Base-by-base conservation (phyloP, 2,329 filamentous ascomycete species). In the Alternaria novae-zelandiae region DNA sequence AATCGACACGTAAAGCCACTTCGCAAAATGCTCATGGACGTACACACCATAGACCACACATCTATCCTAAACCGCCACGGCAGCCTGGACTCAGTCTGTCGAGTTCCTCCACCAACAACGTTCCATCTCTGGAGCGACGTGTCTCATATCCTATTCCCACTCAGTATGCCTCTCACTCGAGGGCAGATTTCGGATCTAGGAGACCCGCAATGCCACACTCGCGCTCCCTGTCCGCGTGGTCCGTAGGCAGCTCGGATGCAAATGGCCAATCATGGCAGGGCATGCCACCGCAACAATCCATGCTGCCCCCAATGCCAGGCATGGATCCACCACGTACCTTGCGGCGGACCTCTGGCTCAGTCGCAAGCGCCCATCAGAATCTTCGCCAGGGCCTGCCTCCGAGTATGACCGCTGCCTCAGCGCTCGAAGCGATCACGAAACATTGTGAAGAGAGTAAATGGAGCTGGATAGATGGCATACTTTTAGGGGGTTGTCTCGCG, bases 401-500 rank as follows among this genome's bases (percentile, higher is more conserved):
- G 15, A 79, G 75, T 60, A 74, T 78, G 72, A 78, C 70, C 4
- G 77, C 79, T 25, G 74, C 76, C 12, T 76, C 77, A n/a, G 79
- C 79, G 3, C 59, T 81, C 17, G 78, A 79, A 44, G 71, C 75
- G 6, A 78, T 81, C 36, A 77, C 73, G 4, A 76, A 76, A 41
- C 74, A 77, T 51, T 79, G 78, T 53, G 73, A 77, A 44, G 81
- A 84, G 57, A 80, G 82, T 47, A 76, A 77, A 41, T 80, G 78
- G 78, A 76, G 71, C 56, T 99, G 96, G 96, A 87, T 94, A 57
- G 95, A 98, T 75, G 96, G 96, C 3, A 94, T 98, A 84, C 84
- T 98, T 43, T 84, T 98, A 7, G 93, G 92, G 43, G 96, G 96
- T 3, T 98, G 96, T 81, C 84, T 99, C 61, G 91, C 95, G 54